A percentile compares a stretch with the other conserved stretches of the same genome.
Conservation (phyloP, 2,329 filamentous ascomycete genomes). For the Hypoxylon sp. region DNA sequence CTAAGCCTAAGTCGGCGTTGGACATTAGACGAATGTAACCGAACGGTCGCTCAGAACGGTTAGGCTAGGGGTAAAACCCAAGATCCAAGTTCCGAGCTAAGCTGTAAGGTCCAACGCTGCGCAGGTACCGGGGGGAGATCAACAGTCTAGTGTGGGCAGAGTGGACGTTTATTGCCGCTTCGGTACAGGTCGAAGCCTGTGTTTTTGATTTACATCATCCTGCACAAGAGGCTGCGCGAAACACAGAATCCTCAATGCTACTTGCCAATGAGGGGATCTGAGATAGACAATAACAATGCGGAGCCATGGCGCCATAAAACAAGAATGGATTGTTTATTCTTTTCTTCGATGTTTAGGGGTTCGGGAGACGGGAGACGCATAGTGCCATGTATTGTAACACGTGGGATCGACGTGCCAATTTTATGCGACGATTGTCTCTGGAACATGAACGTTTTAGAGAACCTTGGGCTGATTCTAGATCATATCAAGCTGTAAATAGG, state of each 20-base stretch:
- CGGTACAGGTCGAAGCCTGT: not conserved
- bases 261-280: not conserved
- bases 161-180: not conserved
- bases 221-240: not conserved
- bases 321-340: not conserved
- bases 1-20: slow-evolving; percentile 22
- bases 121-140: not conserved
- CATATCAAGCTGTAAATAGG: not conserved
- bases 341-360: not conserved
- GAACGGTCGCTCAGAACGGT: slow-evolving; percentile 15
- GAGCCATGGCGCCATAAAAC: not conserved
- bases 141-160: not conserved
- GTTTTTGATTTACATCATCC: not conserved
- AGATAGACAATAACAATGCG: not conserved
- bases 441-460: slow-evolving; percentile 14
- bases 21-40: slow-evolving; percentile 34
- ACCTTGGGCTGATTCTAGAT: slow-evolving; percentile 2
- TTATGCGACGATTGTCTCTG: slow-evolving; percentile 32
- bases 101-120: not conserved
- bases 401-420: slow-evolving; percentile 37
- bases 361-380: slow-evolving; percentile 9
- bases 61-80: slow-evolving; percentile 38
- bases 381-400: slow-evolving; percentile 38
- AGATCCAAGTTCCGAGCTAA: slow-evolving; percentile 26
- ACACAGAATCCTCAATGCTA: not conserved